phyloP scores from a whole-genome alignment of 441 rosid species.

The Rhodomyrtus psidioides region DNA sequence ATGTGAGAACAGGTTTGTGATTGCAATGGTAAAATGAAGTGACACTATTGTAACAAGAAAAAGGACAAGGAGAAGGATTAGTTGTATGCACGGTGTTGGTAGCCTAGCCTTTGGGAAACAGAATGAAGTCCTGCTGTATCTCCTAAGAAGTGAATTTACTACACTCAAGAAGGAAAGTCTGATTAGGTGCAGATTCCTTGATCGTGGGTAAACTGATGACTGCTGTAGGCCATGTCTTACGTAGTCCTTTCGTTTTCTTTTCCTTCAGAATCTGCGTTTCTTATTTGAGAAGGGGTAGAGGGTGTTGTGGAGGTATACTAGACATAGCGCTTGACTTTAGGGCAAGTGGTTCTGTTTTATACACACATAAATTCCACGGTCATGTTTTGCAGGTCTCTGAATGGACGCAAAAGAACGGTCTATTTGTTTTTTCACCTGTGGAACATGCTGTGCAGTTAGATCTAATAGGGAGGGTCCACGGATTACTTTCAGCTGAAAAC shows the following conservation, averaged over 20 bases:
- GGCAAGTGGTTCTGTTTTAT: background rate
- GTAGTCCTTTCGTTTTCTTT: background rate
- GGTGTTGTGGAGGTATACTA: background rate
- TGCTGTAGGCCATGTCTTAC: background rate
- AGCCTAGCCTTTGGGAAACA: background rate
- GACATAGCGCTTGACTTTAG: background rate
- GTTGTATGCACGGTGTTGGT: background rate
- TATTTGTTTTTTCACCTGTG: conserved; percentile 42
- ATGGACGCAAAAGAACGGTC: conserved; percentile 58
- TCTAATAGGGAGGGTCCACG: conserved; percentile 66
- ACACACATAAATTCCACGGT: background rate
- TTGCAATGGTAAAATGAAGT: background rate
- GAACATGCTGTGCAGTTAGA: conserved; percentile 82
- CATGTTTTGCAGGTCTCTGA: conserved; percentile 48
- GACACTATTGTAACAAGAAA: background rate
- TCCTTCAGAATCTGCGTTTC: background rate
- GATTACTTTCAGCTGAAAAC: conserved; percentile 52
- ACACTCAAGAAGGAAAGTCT: background rate
- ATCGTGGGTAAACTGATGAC: background rate
- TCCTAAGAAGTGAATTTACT: background rate
- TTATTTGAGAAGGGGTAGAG: background rate
- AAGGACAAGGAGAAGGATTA: background rate
- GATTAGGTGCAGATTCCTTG: background rate
- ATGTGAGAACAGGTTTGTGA: background rate
- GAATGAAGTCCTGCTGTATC: background rate